A percentile compares a stretch with the other conserved stretches of the same genome.
Evolutionary conservation across 2,329 filamentous ascomycete species (phyloP).

Genomic region (Trichophyton rubrum): DNA sequence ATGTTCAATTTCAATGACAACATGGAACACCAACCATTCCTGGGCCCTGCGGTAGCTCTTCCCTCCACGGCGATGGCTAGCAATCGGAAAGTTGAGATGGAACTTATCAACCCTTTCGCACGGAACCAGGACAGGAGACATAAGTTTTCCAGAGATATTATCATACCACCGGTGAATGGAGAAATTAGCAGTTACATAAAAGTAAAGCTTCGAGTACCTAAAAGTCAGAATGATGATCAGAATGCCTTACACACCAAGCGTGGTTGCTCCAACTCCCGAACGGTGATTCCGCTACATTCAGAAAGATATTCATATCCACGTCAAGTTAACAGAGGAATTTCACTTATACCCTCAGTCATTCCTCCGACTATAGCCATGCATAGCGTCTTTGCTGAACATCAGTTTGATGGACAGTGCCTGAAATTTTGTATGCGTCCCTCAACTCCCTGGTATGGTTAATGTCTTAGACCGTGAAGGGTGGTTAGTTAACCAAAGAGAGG

Average conservation of each 20-base stretch:
- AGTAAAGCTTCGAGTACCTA: constrained; percentile 1
- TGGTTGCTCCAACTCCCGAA: neutral
- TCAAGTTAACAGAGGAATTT: neutral
- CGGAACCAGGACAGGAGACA: neutral
- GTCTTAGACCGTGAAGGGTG: neutral
- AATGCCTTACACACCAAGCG: neutral
- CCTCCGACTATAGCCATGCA: neutral
- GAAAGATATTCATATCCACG: neutral
- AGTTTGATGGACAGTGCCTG: neutral
- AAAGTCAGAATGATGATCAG: neutral
- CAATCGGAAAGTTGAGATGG: neutral
- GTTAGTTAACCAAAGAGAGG: neutral
- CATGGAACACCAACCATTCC: neutral
- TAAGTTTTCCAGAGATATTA: neutral
- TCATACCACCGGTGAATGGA: neutral
- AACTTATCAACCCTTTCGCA: constrained; percentile 2
- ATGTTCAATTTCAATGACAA: neutral
- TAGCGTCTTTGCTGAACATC: neutral
- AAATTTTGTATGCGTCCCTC: neutral
- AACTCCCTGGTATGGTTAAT: neutral
- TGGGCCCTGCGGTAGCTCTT: neutral
- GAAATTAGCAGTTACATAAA: constrained; percentile 11
- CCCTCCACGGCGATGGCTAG: neutral
- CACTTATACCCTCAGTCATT: neutral
- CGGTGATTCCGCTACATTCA: neutral